Percentiles rank a stretch among this genome's conserved stretches.
phyloP scores from a whole-genome alignment of 2,329 filamentous ascomycete species.

The Fonsecaea pugnacius region DNA sequence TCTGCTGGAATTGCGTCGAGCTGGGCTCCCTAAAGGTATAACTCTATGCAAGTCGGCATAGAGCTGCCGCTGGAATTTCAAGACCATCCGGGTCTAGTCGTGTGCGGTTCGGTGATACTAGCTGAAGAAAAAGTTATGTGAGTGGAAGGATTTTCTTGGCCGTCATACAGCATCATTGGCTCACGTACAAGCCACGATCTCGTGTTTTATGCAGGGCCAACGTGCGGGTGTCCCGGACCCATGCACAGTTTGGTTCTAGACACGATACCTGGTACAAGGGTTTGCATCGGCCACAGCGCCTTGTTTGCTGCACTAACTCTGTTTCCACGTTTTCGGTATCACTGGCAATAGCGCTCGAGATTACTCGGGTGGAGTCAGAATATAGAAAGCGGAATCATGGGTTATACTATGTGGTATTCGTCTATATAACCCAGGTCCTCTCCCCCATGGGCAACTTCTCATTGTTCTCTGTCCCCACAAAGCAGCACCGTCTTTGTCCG shows the following conservation, averaged over 20 bases:
- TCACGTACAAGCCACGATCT: constrained; percentile 7
- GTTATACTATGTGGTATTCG: constrained; percentile 7
- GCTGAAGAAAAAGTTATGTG: constrained; percentile 6
- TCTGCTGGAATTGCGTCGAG: neutral
- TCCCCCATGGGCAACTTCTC: constrained; percentile 23
- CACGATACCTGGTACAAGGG: constrained; percentile 6
- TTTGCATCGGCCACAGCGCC: constrained; percentile 8
- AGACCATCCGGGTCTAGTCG: constrained; percentile 4
- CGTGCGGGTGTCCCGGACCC: constrained; percentile 9
- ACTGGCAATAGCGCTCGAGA: neutral
- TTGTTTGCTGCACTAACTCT: constrained; percentile 11
- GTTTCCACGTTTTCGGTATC: constrained; percentile 18
- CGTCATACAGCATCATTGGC: constrained; percentile 12
- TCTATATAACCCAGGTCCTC: constrained; percentile 28
- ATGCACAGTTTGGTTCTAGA: constrained; percentile 24
- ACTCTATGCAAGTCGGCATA: constrained; percentile 12
- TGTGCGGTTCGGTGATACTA: constrained; percentile 9
- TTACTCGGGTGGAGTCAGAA: constrained; percentile 10
- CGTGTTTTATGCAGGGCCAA: constrained; percentile 4
- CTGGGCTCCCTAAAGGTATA: neutral
- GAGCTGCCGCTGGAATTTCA: neutral
- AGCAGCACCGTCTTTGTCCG: constrained; percentile 6
- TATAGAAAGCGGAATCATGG: constrained; percentile 23
- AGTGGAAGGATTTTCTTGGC: constrained; percentile 9
- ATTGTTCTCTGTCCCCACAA: constrained; percentile 28